Base-by-base conservation (phyloP, 306 rosid genomes). In the Hylodesmum podocarpum region DNA sequence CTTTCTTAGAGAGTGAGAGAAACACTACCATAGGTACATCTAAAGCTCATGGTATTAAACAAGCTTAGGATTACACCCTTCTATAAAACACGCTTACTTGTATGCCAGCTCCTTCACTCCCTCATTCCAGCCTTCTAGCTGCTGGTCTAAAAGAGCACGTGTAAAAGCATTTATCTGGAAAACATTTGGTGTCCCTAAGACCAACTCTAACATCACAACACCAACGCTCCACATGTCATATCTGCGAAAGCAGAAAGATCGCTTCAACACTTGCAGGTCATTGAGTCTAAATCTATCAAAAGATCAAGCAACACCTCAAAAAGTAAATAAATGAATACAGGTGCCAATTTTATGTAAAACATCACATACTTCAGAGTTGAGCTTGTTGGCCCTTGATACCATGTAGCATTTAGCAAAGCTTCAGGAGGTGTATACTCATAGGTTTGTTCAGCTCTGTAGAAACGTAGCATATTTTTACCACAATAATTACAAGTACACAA, bases 191-290 rank as follows among this genome's bases (percentile, higher is more conserved):
- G 97, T 89, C 71, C 98, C 98, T 76, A 95, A 66, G 79, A 89
- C 83, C 86, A 95, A 81, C 83, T 95, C 98, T 85, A 95, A 79
- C 86, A 95, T 90, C 85, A 95, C 95, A 80, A 95, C 92, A 81
- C 98, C 97, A 61, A 89, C 93, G 31, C 97, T 95, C 98, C 97
- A 95, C 93, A 92, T 92, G 86, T 95, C 97, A 82, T 90, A 95
- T 86, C 98, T 90, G 95, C 64, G 7, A 61, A 16, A 50, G 81
- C 37, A 57, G 37, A 66, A 75, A 61, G 70, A 16, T 63, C 53
- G 70, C 77, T 28, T 71, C 82, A 80, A 64, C 19, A 46, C 24
- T 36, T 65, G 29, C 65, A 34, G 62, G 67, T 62, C 55, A 40
- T 47, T 63, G 72, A 31, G 68, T 70, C 66, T 51, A 75, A 69